Conservation (phyloP, 371 early-diverging fungal genomes). For the Gilbertella persicaria region DNA sequence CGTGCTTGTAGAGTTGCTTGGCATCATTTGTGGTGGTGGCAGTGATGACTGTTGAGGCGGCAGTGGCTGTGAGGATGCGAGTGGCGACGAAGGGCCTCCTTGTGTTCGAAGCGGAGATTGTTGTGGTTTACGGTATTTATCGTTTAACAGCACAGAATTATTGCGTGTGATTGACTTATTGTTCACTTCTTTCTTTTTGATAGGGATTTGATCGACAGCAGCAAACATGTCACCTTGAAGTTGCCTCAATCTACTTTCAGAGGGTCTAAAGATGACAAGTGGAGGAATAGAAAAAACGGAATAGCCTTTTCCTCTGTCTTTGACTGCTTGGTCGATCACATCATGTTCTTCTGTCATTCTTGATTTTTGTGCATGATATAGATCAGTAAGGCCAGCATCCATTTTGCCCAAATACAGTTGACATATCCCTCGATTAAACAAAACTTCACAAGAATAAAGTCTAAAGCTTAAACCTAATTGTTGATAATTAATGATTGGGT, state of each 20-base stretch:
- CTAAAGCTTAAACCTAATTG: slow-evolving; percentile 91
- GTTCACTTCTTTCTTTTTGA: slow-evolving; percentile 9
- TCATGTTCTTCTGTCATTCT: slow-evolving; percentile 74
- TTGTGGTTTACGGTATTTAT: slow-evolving; percentile 8
- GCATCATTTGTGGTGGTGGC: slow-evolving; percentile 10
- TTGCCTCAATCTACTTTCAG: slow-evolving; percentile 65
- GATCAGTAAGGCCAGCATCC: slow-evolving; percentile 73
- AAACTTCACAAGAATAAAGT: slow-evolving; percentile 84
- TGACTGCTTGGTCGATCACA: slow-evolving; percentile 74
- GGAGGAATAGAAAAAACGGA: slow-evolving; percentile 80
- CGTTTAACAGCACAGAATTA: slow-evolving; percentile 33
- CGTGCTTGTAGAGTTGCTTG: slow-evolving; percentile 2
- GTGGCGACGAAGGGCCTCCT: neutral
- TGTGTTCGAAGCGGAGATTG: slow-evolving; percentile 5
- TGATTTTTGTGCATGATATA: slow-evolving; percentile 72
- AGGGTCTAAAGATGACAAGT: slow-evolving; percentile 79
- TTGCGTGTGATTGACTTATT: slow-evolving; percentile 19
- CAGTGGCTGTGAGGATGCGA: neutral
- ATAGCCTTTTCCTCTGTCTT: slow-evolving; percentile 70
- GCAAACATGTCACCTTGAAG: slow-evolving; percentile 38
- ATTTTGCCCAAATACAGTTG: slow-evolving; percentile 76
- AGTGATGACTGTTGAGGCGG: slow-evolving; percentile 6
- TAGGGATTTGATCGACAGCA: slow-evolving; percentile 23
- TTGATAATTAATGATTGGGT: slow-evolving; percentile 89
- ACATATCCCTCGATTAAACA: slow-evolving; percentile 90